Base-by-base conservation (phyloP, 305 asterid species). In the Ilex paraguariensis region DNA sequence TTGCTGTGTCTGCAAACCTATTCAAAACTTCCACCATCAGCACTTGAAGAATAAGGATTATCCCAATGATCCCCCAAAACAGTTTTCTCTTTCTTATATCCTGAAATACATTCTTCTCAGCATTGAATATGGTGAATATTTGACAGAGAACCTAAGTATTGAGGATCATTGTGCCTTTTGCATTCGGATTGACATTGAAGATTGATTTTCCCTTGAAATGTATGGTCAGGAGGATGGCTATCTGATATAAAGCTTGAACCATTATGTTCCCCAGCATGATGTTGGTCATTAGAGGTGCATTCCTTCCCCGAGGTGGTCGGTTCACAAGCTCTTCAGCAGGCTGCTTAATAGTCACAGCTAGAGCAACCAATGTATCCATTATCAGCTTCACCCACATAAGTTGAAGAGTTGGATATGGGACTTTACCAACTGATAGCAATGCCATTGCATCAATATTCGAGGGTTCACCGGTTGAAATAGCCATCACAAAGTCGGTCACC, bases 401-500 rank as follows among this genome's bases (percentile, higher is more conserved):
- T 54, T 82, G 83, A 46, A 73, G 58, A 9, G 70, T 52, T 63
- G 81, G 66, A 33, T 32, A 71, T 11, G 81, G 83, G 40, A 77
- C 69, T 40, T 77, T 57, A 13, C 79, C 77, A 3, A 79, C 57
- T 21, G 84, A 76, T 56, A 79, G 58, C 17, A 67, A 68, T 9
- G 79, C 65, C 50, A 79, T 69, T 11, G 56, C 42, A 63, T 69
- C 53, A 57, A 74, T 57, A 50, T 44, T 57, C 6, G 54, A 52
- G 21, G 78, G 75, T 28, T 85, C 81, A 1, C 86, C 89, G 3
- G 87, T 74, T 44, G 91, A 81, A 8, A 80, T 69, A 0, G 96
- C 87, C 0, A 87, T 84, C 31, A 85, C 86, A 12, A 85, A 82
- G 70, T 85, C 84, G 78, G 83, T 83, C 21, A 62, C 63, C 0